Evolutionary conservation across 2,329 filamentous ascomycete genomes (phyloP).

Genomic region (Aureobasidium mangrovei): DNA sequence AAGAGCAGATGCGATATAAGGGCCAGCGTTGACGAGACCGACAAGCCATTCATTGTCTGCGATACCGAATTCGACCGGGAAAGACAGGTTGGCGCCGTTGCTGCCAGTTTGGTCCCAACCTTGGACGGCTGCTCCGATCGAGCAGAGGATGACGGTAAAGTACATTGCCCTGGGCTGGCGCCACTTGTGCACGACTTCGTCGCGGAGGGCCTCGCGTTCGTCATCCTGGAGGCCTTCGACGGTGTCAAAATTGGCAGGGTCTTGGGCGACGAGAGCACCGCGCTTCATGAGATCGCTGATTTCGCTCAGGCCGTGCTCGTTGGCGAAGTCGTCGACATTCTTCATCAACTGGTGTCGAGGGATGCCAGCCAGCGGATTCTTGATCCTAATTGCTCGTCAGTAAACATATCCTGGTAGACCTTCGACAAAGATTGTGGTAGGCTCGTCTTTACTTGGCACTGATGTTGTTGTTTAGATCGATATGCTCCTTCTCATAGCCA

Average conservation of each 20-base stretch:
- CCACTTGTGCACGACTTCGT: conserved; percentile 43
- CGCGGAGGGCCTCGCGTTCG: conserved; percentile 35
- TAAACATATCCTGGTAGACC: background rate
- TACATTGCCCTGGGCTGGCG: conserved; percentile 41
- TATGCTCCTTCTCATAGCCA: background rate
- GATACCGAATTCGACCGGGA: conserved; percentile 32
- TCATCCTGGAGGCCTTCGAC: conserved; percentile 35
- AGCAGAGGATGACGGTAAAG: conserved; percentile 44
- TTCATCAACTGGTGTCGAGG: conserved; percentile 25
- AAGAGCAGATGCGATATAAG: conserved; percentile 37
- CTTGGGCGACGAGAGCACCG: conserved; percentile 42
- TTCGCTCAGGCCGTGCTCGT: conserved; percentile 34
- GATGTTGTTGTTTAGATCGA: background rate
- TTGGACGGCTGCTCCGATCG: conserved; percentile 43
- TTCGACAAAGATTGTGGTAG: background rate
- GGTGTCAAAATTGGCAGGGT: conserved; percentile 38
- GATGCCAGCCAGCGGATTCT: conserved; percentile 49
- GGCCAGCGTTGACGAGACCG: conserved; percentile 56
- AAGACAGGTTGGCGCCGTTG: conserved; percentile 46
- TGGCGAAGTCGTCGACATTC: conserved; percentile 46
- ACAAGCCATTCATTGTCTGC: conserved; percentile 46
- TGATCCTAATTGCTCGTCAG: conserved; percentile 24
- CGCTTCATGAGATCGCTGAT: conserved; percentile 36
- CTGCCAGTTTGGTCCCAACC: conserved; percentile 47
- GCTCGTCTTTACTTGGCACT: background rate